Conservation (phyloP, 495 filamentous ascomycete species). For the Annulohypoxylon moriforme region DNA sequence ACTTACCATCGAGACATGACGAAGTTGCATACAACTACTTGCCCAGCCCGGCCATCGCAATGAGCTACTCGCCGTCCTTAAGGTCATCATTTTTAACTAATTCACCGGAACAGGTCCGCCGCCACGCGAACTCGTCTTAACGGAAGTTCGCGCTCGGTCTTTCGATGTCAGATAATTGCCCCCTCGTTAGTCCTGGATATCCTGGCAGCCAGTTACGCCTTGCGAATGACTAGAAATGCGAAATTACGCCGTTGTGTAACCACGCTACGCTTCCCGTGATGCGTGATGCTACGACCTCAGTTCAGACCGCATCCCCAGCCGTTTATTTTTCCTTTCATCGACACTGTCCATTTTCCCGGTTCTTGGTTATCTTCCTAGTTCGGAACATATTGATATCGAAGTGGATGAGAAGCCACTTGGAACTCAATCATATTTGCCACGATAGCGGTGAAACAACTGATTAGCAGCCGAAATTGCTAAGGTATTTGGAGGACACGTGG, state of each 20-base stretch:
- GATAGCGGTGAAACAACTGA: conserved; percentile 23
- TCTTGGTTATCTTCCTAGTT: conserved; percentile 10
- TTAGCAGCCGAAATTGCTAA: neutral
- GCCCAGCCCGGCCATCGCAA: conserved; percentile 32
- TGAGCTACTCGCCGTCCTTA: conserved; percentile 2
- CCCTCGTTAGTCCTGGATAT: neutral
- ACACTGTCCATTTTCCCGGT: neutral
- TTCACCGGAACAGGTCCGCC: neutral
- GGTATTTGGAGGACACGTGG: neutral
- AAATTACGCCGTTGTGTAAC: conserved; percentile 23
- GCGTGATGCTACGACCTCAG: conserved; percentile 5
- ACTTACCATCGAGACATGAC: conserved; percentile 22
- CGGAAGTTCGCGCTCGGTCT: conserved; percentile 1
- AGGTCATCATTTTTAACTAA: conserved; percentile 16
- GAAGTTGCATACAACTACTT: conserved; percentile 28
- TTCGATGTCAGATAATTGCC: neutral
- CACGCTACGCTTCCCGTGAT: conserved; percentile 3
- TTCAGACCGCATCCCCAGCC: neutral
- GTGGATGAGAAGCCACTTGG: conserved; percentile 8
- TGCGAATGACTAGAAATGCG: conserved; percentile 23
- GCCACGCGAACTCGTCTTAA: conserved; percentile 7
- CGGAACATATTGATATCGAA: neutral
- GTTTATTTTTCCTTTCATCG: neutral
- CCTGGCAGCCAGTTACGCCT: neutral
- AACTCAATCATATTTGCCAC: conserved; percentile 20